A percentile compares a stretch with the other conserved stretches of the same genome.
Conservation (phyloP, 495 filamentous ascomycete genomes). For the Annulohypoxylon moriforme region DNA sequence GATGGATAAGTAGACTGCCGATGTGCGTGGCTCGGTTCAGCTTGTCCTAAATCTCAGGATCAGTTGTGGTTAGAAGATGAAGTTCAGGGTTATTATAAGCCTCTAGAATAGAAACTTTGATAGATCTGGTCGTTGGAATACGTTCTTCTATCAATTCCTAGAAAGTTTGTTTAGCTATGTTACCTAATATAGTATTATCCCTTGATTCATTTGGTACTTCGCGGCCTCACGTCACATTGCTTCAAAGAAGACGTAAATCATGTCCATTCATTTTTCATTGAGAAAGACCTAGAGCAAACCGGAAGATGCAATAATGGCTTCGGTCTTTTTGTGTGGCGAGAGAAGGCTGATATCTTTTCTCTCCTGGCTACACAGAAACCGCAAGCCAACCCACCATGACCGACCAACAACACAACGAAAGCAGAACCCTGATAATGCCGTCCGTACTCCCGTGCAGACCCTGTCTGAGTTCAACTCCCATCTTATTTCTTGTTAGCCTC, state of each 20-base stretch:
- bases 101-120: conserved; percentile 4
- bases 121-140: conserved; percentile 10
- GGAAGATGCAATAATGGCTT: conserved; percentile 50
- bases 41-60: not conserved
- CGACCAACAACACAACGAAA: conserved; percentile 54
- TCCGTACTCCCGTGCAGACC: conserved; percentile 51
- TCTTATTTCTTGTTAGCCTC: conserved; percentile 91
- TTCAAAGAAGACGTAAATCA: conserved; percentile 22
- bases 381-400: conserved; percentile 49
- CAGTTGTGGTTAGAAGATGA: not conserved
- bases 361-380: conserved; percentile 44
- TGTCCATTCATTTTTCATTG: conserved; percentile 53
- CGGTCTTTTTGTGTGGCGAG: conserved; percentile 35
- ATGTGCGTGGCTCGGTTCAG: not conserved
- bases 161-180: not conserved
- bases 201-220: not conserved
- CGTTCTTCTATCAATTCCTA: not conserved
- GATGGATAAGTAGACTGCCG: not conserved
- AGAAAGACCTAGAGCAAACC: conserved; percentile 51
- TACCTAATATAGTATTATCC: not conserved
- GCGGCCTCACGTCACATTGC: conserved; percentile 30
- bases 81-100: not conserved
- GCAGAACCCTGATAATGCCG: conserved; percentile 58
- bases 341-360: conserved; percentile 36
- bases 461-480: conserved; percentile 42